Evolutionary conservation across 2,329 filamentous ascomycete genomes (phyloP), one percentile per base, ranked within the genome.

Genomic region (Aspergillus brunneoviolaceus): DNA sequence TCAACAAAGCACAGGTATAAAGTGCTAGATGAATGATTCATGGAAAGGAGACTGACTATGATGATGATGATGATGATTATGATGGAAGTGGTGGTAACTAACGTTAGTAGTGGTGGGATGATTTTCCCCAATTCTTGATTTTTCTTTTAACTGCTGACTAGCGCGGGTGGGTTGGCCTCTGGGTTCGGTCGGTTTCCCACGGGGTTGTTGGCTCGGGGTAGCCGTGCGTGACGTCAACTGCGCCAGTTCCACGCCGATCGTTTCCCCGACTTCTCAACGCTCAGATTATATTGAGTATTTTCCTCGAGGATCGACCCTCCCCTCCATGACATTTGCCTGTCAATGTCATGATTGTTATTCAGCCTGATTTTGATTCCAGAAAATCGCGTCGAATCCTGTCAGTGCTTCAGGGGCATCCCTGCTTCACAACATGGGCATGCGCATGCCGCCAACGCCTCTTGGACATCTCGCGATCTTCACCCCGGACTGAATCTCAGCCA

Each of bases 161-260:
- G 33, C 14, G 33, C 33, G 33, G 33, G 33, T 16, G 0, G 33
- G 33, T 16, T 35, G 12, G 27, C 27, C 27, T 29, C 2, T 35
- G 33, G 35, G 19, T 48, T 55, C 21, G 9, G 29, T 42, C 21
- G 10, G 48, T 49, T 54, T 27, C 51, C 54, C 58, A 51, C 58
- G 49, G 53, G 51, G 50, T 55, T 39, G 33, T 25, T 51, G 49
- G 23, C 51, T 59, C 57, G 61, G 61, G 48, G 50, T 56, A 42
- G 51, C 60, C 53, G 59, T 31, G n/a, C 16, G 60, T 70, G 69
- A 70, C 67, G 68, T 70, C 66, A 71, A 58, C 42, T 14, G n/a
- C 16, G 7, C 29, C 23, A 14, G 42, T 16, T 33, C 45, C 47
- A 55, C n/a, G 53, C 6, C 42, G 53, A 55, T 55, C 53, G 42